Percentiles rank a stretch among this genome's conserved stretches.
These are phyloP conservation scores for Sporothrix inflata DNA, from an alignment of 2,329 filamentous ascomycete genomes.

Conservation along the genomic window DNA sequence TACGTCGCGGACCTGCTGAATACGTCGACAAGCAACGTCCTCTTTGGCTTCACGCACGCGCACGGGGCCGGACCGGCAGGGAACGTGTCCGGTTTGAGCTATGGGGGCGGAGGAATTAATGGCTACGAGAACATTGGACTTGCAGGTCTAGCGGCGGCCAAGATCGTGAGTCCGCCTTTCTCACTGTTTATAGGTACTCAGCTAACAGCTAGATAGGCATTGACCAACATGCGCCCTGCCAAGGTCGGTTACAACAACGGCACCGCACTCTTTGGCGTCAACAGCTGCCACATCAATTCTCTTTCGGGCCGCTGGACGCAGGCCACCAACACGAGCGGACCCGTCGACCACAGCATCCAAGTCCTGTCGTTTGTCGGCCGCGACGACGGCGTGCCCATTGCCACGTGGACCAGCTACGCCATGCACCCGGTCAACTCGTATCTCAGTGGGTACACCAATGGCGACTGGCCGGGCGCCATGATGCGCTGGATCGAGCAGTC, in stretches of 20 bases:
- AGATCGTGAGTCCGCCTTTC: not conserved
- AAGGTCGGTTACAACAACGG: slow-evolving; percentile 1
- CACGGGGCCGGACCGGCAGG: not conserved
- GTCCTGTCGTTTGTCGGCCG: not conserved
- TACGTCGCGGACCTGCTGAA: not conserved
- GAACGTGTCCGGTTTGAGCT: not conserved
- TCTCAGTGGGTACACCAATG: not conserved
- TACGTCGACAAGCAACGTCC: not conserved
- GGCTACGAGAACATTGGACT: not conserved
- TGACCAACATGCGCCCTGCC: not conserved
- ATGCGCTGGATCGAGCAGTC: not conserved
- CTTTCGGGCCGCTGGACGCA: not conserved
- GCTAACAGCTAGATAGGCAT: not conserved
- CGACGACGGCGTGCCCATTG: not conserved
- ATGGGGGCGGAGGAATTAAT: not conserved
- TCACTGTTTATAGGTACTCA: no score
- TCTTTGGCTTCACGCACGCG: not conserved
- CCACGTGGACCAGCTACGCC: not conserved
- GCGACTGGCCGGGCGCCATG: not conserved
- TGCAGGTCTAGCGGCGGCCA: not conserved
- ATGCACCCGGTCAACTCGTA: not conserved
- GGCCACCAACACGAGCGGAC: not conserved
- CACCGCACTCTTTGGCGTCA: not conserved
- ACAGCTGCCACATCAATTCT: not conserved
- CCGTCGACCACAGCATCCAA: not conserved